These are phyloP conservation scores for Panus rudis DNA, from an alignment of 768 basidiomycete genomes.

Conservation along the genomic window DNA sequence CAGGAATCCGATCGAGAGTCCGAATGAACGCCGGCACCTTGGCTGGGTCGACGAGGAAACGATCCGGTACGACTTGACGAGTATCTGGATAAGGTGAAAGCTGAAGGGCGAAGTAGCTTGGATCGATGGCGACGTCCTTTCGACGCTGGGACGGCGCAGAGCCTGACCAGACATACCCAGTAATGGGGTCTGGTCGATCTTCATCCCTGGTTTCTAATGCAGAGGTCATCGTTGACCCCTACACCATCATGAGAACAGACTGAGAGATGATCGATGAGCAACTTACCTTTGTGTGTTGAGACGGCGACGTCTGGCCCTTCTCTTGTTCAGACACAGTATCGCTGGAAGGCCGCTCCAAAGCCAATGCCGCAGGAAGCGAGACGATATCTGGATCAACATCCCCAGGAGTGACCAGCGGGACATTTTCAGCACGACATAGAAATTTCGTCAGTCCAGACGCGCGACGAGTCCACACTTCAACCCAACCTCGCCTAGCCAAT, in stretches of 20 bases:
- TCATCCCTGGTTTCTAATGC: conserved; percentile 13
- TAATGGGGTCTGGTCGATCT: conserved; percentile 61
- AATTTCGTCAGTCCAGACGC: conserved; percentile 87
- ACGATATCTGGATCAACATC: conserved; percentile 77
- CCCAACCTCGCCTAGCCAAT: conserved; percentile 74
- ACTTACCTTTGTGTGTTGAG: too few relatives aligned
- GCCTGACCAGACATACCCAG: conserved; percentile 84
- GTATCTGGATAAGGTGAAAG: conserved; percentile 67
- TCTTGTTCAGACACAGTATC: too few relatives aligned
- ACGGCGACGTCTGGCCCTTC: too few relatives aligned
- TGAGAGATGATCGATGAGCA: too few relatives aligned
- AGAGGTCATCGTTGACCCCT: conserved; percentile 8
- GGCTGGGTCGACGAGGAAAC: conserved; percentile 45
- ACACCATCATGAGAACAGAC: too few relatives aligned
- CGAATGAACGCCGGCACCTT: conserved; percentile 52
- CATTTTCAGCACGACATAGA: conserved; percentile 81
- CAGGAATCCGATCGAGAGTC: conserved; percentile 76
- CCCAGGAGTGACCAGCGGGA: conserved; percentile 76
- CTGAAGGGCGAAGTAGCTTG: conserved; percentile 80
- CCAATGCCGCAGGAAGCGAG: conserved; percentile 65
- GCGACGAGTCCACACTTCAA: conserved; percentile 76
- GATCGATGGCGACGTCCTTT: conserved; percentile 80
- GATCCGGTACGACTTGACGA: conserved; percentile 39
- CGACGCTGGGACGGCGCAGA: conserved; percentile 83
- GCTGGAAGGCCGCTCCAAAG: too few relatives aligned